Percentiles rank a stretch among this genome's conserved stretches.
phyloP scores from a whole-genome alignment of 2,329 filamentous ascomycete species.

The Colletotrichum agaves region DNA sequence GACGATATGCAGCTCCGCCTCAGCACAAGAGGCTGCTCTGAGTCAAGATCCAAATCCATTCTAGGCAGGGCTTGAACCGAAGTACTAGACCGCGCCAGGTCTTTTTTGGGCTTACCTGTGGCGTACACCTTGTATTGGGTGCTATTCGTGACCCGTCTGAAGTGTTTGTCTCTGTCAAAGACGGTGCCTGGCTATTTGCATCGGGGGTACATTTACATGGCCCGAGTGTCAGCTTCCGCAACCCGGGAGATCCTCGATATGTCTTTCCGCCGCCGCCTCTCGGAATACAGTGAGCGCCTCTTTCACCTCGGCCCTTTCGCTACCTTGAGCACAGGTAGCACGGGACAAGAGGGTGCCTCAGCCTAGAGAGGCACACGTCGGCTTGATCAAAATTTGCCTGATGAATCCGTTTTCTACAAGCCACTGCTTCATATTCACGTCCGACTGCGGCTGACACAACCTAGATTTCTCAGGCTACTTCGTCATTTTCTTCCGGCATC shows the following conservation, averaged over 20 bases:
- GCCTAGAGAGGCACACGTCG: neutral
- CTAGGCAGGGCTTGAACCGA: neutral
- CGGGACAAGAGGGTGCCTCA: neutral
- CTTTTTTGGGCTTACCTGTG: constrained; percentile 8
- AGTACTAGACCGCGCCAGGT: constrained; percentile 19
- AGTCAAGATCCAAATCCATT: neutral
- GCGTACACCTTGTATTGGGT: neutral
- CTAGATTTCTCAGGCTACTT: neutral
- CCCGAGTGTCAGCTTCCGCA: constrained; percentile 10
- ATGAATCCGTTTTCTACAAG: neutral
- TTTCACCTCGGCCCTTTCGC: neutral
- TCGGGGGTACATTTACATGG: constrained; percentile 11
- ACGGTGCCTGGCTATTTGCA: constrained; percentile 23
- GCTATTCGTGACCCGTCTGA: constrained; percentile 10
- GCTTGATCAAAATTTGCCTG: neutral
- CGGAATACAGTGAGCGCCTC: constrained; percentile 15
- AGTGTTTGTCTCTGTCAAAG: neutral
- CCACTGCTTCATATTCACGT: constrained; percentile 11
- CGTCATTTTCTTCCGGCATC: neutral
- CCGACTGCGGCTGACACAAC: neutral
- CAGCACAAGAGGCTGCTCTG: constrained; percentile 2
- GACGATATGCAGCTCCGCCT: constrained; percentile 18
- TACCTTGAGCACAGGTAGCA: neutral
- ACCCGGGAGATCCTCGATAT: constrained; percentile 3
- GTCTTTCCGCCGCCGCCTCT: neutral